Evolutionary conservation across 805 yeast genomes (phyloP).

Genomic region (Clavispora phyllophila): DNA sequence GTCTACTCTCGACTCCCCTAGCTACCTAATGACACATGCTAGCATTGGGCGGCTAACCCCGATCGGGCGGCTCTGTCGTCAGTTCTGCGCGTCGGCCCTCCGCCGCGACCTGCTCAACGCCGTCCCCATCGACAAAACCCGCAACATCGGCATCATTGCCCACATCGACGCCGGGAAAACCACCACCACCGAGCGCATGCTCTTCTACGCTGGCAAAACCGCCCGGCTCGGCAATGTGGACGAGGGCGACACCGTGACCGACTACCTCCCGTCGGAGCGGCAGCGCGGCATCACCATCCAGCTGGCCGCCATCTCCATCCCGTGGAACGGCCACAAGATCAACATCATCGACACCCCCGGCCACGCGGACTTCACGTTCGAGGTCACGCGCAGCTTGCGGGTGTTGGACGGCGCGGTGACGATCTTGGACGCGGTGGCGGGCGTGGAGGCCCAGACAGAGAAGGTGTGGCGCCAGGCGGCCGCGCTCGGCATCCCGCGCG

Average conservation of each 20-base stretch:
- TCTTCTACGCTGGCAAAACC: conserved; percentile 82
- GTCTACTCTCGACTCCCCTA: too few species aligned
- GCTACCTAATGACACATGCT: too few species aligned
- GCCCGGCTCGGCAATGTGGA: conserved; percentile 86
- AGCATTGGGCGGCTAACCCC: too few species aligned
- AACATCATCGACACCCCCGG: conserved; percentile 97
- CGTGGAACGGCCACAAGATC: conserved; percentile 74
- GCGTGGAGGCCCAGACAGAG: conserved; percentile 97
- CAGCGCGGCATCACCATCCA: conserved; percentile 94
- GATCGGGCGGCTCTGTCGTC: neutral
- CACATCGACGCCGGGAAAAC: conserved; percentile 99
- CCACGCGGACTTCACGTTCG: conserved; percentile 95
- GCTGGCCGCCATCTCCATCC: conserved; percentile 89
- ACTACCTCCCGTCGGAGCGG: conserved; percentile 83
- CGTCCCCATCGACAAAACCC: conserved; percentile 35
- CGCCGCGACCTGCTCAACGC: conserved; percentile 16
- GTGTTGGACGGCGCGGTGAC: conserved; percentile 94
- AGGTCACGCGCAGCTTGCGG: conserved; percentile 82
- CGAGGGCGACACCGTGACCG: conserved; percentile 95
- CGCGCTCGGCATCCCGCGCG: conserved; percentile 60
- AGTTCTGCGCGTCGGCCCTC: neutral
- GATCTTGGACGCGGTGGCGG: conserved; percentile 91
- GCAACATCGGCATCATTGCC: conserved; percentile 97
- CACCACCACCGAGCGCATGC: conserved; percentile 93
- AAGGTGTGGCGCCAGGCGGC: conserved; percentile 92